Conservation (phyloP, 352 stramenopile genomes). For the Phytophthora pinifolia region DNA sequence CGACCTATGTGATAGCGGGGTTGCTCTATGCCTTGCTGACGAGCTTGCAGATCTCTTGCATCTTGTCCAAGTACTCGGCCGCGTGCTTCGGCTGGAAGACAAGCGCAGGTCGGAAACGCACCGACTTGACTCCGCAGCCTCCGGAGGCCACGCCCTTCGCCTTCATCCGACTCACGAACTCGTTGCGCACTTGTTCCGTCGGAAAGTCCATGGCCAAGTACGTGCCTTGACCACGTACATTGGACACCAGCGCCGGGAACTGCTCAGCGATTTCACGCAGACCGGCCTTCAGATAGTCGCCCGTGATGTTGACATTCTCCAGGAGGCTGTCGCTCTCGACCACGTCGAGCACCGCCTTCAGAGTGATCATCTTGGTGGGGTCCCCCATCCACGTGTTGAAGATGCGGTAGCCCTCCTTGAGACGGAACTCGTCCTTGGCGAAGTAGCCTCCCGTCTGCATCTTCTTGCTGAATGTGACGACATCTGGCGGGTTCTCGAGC, state of each 20-base stretch:
- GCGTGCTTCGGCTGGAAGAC: constrained; percentile 82
- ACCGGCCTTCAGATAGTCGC: constrained; percentile 61
- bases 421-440: constrained; percentile 71
- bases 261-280: constrained; percentile 43
- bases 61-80: constrained; percentile 70
- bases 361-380: constrained; percentile 81
- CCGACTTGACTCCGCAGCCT: constrained; percentile 63
- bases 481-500: constrained; percentile 69
- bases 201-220: constrained; percentile 83
- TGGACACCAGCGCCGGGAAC: constrained; percentile 65
- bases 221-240: constrained; percentile 76
- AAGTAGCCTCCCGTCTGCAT: constrained; percentile 85
- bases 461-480: constrained; percentile 89
- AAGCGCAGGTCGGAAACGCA: constrained; percentile 77
- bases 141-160: constrained; percentile 58
- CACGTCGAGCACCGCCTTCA: constrained; percentile 73
- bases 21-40: constrained; percentile 24
- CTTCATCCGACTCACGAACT: constrained; percentile 64
- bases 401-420: constrained; percentile 74
- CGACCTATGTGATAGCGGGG: constrained; percentile 7
- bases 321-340: constrained; percentile 60
- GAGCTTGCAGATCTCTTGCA: constrained; percentile 50
- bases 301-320: constrained; percentile 74
- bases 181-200: constrained; percentile 58
- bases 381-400: constrained; percentile 92